A percentile compares a stretch with the other conserved stretches of the same genome.
phyloP scores from a whole-genome alignment of 208 protist species.

The Plasmodiophora brassicae region DNA sequence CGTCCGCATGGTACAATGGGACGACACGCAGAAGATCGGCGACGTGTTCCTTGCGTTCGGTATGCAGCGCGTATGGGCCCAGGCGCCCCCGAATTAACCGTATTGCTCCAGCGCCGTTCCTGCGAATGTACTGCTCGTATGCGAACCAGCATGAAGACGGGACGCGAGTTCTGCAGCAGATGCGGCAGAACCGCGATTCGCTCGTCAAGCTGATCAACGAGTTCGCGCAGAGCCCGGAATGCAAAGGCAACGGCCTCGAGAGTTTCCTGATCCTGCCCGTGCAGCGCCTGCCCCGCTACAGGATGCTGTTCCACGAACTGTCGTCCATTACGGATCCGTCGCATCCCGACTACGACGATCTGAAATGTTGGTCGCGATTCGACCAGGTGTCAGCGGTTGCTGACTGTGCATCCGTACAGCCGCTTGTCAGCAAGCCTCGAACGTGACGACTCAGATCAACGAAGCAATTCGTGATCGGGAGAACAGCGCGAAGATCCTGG shows the following conservation, averaged over 20 bases:
- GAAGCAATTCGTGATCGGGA: neutral
- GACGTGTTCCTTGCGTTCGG: constrained; percentile 18
- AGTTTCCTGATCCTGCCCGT: constrained; percentile 39
- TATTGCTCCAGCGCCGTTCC: neutral
- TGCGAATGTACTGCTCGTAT: constrained; percentile 21
- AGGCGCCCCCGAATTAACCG: neutral
- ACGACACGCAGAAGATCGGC: neutral
- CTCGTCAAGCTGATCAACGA: neutral
- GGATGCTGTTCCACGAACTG: neutral
- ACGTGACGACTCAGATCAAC: neutral
- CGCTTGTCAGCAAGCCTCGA: neutral
- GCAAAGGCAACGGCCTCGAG: neutral
- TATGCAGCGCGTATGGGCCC: neutral
- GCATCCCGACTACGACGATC: neutral
- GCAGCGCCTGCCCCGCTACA: neutral
- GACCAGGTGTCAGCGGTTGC: neutral
- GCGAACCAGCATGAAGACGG: constrained; percentile 12
- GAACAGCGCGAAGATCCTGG: neutral
- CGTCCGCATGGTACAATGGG: neutral
- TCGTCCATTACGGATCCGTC: neutral
- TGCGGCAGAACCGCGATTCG: neutral
- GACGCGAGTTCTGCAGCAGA: neutral
- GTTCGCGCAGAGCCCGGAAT: neutral
- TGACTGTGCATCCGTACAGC: neutral
- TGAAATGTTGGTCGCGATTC: neutral